A percentile compares a stretch with the other conserved stretches of the same genome.
Conservation (phyloP, 345 rosid species). For the Fremontodendron californicum region DNA sequence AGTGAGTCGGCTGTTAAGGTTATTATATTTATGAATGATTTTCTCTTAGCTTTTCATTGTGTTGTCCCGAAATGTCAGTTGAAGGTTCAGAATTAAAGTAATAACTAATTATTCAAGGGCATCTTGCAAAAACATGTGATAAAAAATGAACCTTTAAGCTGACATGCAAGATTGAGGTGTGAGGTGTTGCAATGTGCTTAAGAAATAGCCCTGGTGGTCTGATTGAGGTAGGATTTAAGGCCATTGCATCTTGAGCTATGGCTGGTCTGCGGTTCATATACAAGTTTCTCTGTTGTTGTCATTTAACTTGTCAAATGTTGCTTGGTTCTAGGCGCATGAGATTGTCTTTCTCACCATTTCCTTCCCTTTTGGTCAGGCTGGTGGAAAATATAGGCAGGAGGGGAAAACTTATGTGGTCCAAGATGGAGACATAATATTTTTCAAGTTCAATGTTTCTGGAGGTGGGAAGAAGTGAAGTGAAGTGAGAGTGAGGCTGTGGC, state of each 20-base stretch:
- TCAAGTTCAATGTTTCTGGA: slow-evolving; percentile 96
- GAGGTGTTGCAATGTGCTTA: background rate
- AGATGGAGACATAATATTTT: slow-evolving; percentile 89
- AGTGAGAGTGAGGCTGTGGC: slow-evolving; percentile 29
- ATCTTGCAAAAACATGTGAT: background rate
- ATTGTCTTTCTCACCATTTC: background rate
- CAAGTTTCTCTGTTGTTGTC: background rate
- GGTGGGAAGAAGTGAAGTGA: slow-evolving; percentile 75
- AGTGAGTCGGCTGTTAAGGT: slow-evolving; percentile 88
- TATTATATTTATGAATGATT: background rate
- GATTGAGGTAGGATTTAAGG: background rate
- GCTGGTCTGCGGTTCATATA: background rate
- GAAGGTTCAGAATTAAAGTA: background rate
- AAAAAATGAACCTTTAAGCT: background rate
- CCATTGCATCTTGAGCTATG: background rate
- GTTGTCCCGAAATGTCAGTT: background rate
- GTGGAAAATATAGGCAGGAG: slow-evolving; percentile 88
- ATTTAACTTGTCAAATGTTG: background rate
- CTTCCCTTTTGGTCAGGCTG: slow-evolving; percentile 50
- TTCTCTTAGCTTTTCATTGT: background rate
- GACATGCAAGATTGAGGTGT: background rate
- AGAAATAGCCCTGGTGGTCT: background rate
- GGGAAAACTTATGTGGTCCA: slow-evolving; percentile 94
- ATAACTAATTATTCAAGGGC: background rate
- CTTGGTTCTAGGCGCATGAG: background rate